Evolutionary conservation across 2,329 filamentous ascomycete genomes (phyloP).

Genomic region (Xylariaceae sp.): DNA sequence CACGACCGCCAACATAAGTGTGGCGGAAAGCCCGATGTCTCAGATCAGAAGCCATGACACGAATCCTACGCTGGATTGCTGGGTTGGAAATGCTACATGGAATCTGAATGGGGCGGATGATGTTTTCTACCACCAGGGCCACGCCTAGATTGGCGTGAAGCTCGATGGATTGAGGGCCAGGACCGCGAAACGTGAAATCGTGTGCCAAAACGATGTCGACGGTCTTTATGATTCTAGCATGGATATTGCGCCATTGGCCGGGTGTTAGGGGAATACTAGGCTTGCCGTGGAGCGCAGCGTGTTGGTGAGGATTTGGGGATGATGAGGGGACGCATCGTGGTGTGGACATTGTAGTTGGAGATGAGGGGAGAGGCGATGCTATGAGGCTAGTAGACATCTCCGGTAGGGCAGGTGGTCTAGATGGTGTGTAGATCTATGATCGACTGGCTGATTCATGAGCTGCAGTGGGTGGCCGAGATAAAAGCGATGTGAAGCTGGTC

Average conservation of each 20-base stretch:
- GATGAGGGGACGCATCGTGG: too few relatives aligned
- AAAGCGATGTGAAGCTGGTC: too few relatives aligned
- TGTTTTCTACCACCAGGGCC: conserved; percentile 17
- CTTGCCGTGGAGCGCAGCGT: too few relatives aligned
- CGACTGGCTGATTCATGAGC: too few relatives aligned
- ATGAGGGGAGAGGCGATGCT: too few relatives aligned
- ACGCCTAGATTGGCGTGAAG: conserved; percentile 17
- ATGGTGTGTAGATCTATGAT: too few relatives aligned
- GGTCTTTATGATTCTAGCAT: conserved; percentile 16
- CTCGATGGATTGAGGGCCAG: conserved; percentile 10
- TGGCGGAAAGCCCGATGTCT: conserved; percentile 13
- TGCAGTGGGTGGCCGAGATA: too few relatives aligned
- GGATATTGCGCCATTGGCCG: conserved; percentile 16
- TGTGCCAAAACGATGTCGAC: conserved; percentile 12
- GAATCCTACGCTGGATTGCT: conserved; percentile 10
- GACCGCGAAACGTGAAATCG: conserved; percentile 8
- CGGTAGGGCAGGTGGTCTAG: too few relatives aligned
- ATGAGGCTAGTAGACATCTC: too few relatives aligned
- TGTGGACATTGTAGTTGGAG: too few relatives aligned
- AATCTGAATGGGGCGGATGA: conserved; percentile 9
- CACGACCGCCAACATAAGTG: conserved; percentile 10
- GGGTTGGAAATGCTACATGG: conserved; percentile 11
- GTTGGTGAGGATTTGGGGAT: too few relatives aligned
- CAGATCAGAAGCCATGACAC: conserved; percentile 12
- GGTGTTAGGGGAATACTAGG: not conserved